Base-by-base conservation (phyloP, 2,329 filamentous ascomycete genomes). In the Alternaria tenuissima region DNA sequence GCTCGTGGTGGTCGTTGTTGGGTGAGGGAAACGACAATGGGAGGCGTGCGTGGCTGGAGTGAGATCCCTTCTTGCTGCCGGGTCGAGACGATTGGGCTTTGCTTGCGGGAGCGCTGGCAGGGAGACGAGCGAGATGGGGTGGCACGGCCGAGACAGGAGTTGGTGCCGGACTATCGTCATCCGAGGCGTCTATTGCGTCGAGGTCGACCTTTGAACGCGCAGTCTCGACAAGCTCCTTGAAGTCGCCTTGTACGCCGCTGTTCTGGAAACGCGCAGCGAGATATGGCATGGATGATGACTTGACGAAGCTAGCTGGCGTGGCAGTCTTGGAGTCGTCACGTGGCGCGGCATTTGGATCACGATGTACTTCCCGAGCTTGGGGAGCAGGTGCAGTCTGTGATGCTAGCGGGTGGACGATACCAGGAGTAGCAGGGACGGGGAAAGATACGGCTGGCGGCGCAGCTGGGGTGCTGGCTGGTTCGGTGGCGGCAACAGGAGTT, bases 201-300 rank as follows among this genome's bases (percentile, higher is more conserved):
- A 78, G 60, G 56, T 80, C 78, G 48, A 79, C 69, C 65, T 76
- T 78, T 14, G 74, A 70, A 41, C 72, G 71, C 24, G 75, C 72
- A 47, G 71, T 76, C 11, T 76, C 76, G 5, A 79, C 74, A n/a
- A 78, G 66, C 47, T 68, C 68, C 49, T 76, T 77, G 20, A 78
- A 63, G 62, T 79, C 74, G 55, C 80, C 81, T 44, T 77, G 75
- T 51, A 81, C 75, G 12, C 79, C 79, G 53, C 77, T 75, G 65
- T 81, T 82, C 46, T 74, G 63, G 34, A 79, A 68, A 43, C 78
- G 66, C 39, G 74, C 75, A 52, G 76, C 81, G 49, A 84, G 65
- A 47, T 80, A 77, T 1, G 82, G 82, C 3, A 77, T 78, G 38
- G 78, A 73, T 3, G 77, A 62, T n/a, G 81, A 80, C 18, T 73